Evolutionary conservation across 1,139 yeast species (phyloP), one percentile per base, ranked within the genome.

Genomic region (Meyerozyma athensensis): DNA sequence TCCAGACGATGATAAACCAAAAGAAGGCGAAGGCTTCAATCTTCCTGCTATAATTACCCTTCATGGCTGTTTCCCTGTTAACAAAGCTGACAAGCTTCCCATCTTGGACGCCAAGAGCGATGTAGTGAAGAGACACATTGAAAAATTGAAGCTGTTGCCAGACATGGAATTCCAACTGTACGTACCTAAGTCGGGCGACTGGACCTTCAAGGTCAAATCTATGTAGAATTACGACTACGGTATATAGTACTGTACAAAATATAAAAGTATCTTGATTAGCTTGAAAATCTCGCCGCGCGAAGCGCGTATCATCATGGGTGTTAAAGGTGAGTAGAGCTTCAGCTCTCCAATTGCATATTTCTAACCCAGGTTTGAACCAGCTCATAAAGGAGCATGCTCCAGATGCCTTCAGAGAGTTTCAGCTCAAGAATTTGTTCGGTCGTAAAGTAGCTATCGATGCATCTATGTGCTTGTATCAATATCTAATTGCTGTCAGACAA

Each of bases 391-490:
- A 92, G 54, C 82, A 90, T 58, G 95, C 96, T 2, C 96, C 97
- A 0, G 61, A 65, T 10, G 90, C 97, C 1, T 79, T 86, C 47
- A 77, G 79, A 47, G 80, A 80, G 43, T 76, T 79, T 42, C 96
- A 89, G 48, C 81, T 92, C 65, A 90, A 90, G 61, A 73, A 86
- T 30, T 76, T 89, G 37, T 85, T 86, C 53, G 98, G 98, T 1
- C 71, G 98, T 35, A 94, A 92, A 64, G 96, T 92, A 16, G 98
- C 98, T 43, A 90, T 92, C 43, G 86, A 81, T 75, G 63, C 76
- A 4, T 82, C 97, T 9, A 92, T 92, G 97, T 87, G 95, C 49
- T 71, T 92, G 36, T 92, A 92, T 57, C 97, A 92, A 61, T 92
- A 89, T 54, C 68, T 92, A 39, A 90, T 92, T 53, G 97, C 98